Percentiles rank a stretch among this genome's conserved stretches.
These are phyloP conservation scores for Colletotrichum scovillei DNA, from an alignment of 2,329 filamentous ascomycete genomes.

Conservation along the genomic window DNA sequence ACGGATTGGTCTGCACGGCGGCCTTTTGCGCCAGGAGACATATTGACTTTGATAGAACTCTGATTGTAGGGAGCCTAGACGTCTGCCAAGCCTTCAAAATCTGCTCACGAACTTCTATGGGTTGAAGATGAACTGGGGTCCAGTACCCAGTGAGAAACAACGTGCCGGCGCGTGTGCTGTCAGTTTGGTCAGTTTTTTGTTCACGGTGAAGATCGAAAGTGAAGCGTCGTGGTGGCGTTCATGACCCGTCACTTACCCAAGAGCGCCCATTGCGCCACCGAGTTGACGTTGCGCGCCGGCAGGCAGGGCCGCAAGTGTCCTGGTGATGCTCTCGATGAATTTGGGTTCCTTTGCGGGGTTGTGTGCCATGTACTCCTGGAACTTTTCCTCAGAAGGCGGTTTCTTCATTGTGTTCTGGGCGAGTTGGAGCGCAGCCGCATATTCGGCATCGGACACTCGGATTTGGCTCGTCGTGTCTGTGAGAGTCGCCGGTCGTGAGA, in stretches of 20 bases:
- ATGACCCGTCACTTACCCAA: slow-evolving; percentile 53
- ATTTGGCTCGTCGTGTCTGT: slow-evolving; percentile 55
- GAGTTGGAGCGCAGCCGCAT: slow-evolving; percentile 56
- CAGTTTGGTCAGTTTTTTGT: not conserved
- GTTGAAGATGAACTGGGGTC: slow-evolving; percentile 70
- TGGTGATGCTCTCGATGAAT: slow-evolving; percentile 63
- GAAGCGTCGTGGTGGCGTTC: not conserved
- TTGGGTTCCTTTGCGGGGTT: slow-evolving; percentile 61
- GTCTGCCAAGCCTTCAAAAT: slow-evolving; percentile 73
- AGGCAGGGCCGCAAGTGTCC: slow-evolving; percentile 52
- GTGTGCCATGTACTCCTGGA: slow-evolving; percentile 65
- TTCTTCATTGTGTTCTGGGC: slow-evolving; percentile 49
- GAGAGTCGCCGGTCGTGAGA: slow-evolving; percentile 56
- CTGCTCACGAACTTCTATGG: slow-evolving; percentile 67
- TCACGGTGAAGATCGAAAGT: not conserved
- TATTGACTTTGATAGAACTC: slow-evolving; percentile 66
- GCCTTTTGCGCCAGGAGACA: slow-evolving; percentile 64
- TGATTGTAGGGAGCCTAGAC: slow-evolving; percentile 66
- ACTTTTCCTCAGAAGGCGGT: slow-evolving; percentile 53
- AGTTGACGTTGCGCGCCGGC: slow-evolving; percentile 48
- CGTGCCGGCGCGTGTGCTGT: slow-evolving; percentile 71
- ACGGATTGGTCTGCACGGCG: slow-evolving; percentile 66
- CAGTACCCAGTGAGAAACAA: slow-evolving; percentile 76
- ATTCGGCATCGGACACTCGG: slow-evolving; percentile 60
- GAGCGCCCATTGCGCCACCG: slow-evolving; percentile 49